phyloP scores from a whole-genome alignment of 805 yeast species.

The Myxozyma vanderwaltii region DNA sequence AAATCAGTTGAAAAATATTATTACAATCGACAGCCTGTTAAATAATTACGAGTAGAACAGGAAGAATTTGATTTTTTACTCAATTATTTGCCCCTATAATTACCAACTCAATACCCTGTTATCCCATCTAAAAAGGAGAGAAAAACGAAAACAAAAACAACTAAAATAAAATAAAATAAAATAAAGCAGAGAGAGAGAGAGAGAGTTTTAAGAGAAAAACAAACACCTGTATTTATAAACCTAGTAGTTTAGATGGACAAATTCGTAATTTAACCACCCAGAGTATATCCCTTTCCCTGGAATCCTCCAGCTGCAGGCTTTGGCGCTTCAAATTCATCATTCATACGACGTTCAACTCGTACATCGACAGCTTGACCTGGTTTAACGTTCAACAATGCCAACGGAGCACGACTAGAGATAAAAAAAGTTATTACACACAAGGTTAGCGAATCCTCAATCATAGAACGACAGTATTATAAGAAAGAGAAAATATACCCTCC shows the following conservation, averaged over 20 bases:
- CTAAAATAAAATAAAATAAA: too few species aligned
- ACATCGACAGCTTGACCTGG: constrained; percentile 95
- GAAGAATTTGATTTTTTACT: too few species aligned
- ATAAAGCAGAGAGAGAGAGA: too few species aligned
- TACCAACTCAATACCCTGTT: too few species aligned
- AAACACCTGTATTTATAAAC: neutral
- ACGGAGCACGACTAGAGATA: constrained; percentile 68
- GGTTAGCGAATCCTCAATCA: neutral
- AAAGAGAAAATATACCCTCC: constrained; percentile 53
- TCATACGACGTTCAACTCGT: constrained; percentile 74
- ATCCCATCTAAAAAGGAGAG: too few species aligned
- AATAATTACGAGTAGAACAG: too few species aligned
- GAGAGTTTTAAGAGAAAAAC: too few species aligned
- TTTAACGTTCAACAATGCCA: constrained; percentile 75
- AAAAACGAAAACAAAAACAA: too few species aligned
- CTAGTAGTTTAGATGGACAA: neutral
- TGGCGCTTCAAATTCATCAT: constrained; percentile 78
- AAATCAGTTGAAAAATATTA: too few species aligned
- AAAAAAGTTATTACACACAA: neutral
- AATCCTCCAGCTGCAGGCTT: constrained; percentile 62
- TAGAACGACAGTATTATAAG: neutral
- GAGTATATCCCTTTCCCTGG: constrained; percentile 75
- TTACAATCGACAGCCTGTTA: too few species aligned
- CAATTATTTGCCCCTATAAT: too few species aligned
- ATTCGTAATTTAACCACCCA: constrained; percentile 52